phyloP scores from a whole-genome alignment of 257 asterid genomes.

The Dorcoceras hygrometricum region DNA sequence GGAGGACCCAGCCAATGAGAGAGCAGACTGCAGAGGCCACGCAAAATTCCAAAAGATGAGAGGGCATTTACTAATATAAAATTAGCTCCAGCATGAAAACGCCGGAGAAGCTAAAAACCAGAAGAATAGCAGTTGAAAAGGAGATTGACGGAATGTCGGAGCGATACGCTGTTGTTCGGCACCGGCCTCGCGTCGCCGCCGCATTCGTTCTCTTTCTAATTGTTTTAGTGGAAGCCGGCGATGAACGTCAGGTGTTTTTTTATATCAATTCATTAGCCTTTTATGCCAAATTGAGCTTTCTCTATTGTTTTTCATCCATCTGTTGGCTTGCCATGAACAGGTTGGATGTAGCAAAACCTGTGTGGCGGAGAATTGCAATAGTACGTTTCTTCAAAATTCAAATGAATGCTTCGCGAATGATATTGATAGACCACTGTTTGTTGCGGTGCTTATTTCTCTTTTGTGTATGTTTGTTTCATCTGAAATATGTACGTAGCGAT shows the following conservation, averaged over 20 bases:
- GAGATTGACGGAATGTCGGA: conserved; percentile 28
- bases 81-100: background rate
- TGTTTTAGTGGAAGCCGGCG: conserved; percentile 41
- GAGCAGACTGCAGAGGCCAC: conserved; percentile 27
- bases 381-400: conserved; percentile 27
- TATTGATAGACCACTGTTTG: background rate
- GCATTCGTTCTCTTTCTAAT: conserved; percentile 33
- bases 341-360: conserved; percentile 65
- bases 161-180: conserved; percentile 29
- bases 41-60: conserved; percentile 24
- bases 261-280: background rate
- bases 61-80: conserved; percentile 24
- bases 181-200: conserved; percentile 31
- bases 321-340: conserved; percentile 36
- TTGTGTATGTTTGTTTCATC: background rate
- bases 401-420: background rate
- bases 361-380: conserved; percentile 64
- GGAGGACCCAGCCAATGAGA: conserved; percentile 29
- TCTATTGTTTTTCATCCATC: background rate
- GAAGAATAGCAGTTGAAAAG: background rate
- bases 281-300: background rate
- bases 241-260: conserved; percentile 44
- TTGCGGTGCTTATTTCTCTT: background rate
- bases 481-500: conserved; percentile 44
- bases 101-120: background rate